Evolutionary conservation across 345 rosid genomes (phyloP).

Genomic region (Arabis alpina): DNA sequence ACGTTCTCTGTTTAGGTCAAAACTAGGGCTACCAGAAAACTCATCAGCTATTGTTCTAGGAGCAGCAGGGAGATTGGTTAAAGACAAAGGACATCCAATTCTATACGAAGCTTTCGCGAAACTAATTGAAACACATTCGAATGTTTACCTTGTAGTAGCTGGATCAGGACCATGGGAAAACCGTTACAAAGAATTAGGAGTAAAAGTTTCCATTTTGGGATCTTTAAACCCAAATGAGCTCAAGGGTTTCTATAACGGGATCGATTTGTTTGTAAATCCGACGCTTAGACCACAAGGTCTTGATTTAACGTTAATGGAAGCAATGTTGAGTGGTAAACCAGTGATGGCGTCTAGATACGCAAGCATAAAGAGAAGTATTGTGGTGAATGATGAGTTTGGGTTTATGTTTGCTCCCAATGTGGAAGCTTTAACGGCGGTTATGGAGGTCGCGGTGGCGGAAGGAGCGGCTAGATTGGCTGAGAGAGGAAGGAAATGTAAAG

Average conservation of each 20-base stretch:
- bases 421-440: constrained; percentile 62
- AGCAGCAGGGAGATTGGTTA: constrained; percentile 85
- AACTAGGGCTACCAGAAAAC: constrained; percentile 54
- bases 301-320: constrained; percentile 90
- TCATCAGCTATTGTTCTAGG: constrained; percentile 69
- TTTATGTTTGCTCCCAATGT: constrained; percentile 88
- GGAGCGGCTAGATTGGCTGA: constrained; percentile 65
- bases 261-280: constrained; percentile 84
- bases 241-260: constrained; percentile 71
- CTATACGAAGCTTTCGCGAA: constrained; percentile 66
- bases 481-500: constrained; percentile 71
- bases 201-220: constrained; percentile 64
- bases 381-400: constrained; percentile 86
- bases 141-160: constrained; percentile 68
- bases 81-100: constrained; percentile 91
- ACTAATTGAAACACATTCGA: constrained; percentile 45
- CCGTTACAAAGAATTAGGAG: constrained; percentile 71
- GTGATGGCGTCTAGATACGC: constrained; percentile 90
- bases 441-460: constrained; percentile 62
- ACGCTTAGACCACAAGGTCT: constrained; percentile 94
- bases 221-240: constrained; percentile 65
- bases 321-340: constrained; percentile 92
- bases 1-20: constrained; percentile 64
- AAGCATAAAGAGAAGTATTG: constrained; percentile 80
- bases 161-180: constrained; percentile 94